phyloP scores from a whole-genome alignment of 2,329 filamentous ascomycete genomes.

The Fusarium penzigii region DNA sequence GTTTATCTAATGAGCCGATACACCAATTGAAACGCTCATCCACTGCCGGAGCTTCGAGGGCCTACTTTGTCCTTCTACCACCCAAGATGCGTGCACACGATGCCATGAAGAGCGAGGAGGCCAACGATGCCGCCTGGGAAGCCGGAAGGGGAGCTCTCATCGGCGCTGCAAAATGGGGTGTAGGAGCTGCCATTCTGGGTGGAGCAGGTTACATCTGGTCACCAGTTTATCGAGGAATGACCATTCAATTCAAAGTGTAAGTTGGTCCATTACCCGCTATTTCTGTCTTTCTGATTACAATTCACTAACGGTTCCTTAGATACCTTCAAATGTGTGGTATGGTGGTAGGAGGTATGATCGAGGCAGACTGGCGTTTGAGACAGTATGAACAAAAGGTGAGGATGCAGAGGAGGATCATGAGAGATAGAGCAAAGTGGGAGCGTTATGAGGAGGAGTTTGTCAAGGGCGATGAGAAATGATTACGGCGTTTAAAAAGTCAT shows the following conservation, averaged over 20 bases:
- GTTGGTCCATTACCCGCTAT: constrained; percentile 28
- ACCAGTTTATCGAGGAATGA: constrained; percentile 71
- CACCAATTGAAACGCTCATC: not conserved
- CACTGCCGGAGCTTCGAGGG: too few species aligned
- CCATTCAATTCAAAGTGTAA: constrained; percentile 77
- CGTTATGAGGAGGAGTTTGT: constrained; percentile 63
- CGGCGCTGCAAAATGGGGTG: constrained; percentile 73
- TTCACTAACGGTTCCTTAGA: constrained; percentile 41
- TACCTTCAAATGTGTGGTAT: constrained; percentile 85
- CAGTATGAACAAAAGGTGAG: constrained; percentile 67
- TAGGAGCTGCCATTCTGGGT: constrained; percentile 62
- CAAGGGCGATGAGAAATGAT: constrained; percentile 42
- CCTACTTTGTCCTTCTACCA: not conserved
- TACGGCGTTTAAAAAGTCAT: not conserved
- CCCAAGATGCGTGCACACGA: constrained; percentile 38
- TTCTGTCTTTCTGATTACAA: not conserved
- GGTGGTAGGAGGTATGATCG: constrained; percentile 76
- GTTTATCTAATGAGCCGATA: not conserved
- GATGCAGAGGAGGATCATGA: constrained; percentile 61
- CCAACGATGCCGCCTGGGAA: constrained; percentile 70
- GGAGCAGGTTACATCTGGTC: constrained; percentile 64
- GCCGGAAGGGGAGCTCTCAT: constrained; percentile 65
- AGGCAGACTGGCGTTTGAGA: constrained; percentile 69
- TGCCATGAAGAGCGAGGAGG: constrained; percentile 64
- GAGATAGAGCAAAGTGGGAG: constrained; percentile 69